A percentile compares a stretch with the other conserved stretches of the same genome.
phyloP scores from a whole-genome alignment of 2,329 filamentous ascomycete genomes.

The Penicillium glabrum region DNA sequence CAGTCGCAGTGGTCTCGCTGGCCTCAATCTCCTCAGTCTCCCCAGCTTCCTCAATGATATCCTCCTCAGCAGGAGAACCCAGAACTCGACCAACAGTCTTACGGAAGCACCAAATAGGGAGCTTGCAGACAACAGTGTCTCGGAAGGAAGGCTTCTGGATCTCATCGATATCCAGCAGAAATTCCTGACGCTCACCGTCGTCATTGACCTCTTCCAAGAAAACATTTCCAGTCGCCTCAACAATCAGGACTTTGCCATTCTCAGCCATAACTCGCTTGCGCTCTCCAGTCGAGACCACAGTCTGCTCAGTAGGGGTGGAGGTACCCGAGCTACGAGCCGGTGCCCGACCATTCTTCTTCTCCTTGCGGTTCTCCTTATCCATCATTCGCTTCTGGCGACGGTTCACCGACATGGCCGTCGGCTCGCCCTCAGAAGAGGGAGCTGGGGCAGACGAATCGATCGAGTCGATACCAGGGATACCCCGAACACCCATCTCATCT shows the following conservation, averaged over 20 bases:
- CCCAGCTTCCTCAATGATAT: conserved; percentile 22
- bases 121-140: conserved; percentile 78
- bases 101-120: conserved; percentile 72
- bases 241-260: conserved; percentile 92
- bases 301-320: conserved; percentile 51
- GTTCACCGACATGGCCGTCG: conserved; percentile 65
- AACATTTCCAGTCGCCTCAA: conserved; percentile 88
- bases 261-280: conserved; percentile 88
- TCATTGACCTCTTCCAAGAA: conserved; percentile 91
- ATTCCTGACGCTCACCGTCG: conserved; percentile 80
- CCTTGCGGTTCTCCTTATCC: conserved; percentile 74
- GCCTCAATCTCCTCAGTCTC: not conserved
- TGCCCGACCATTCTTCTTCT: conserved; percentile 52
- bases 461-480: conserved; percentile 66
- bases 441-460: conserved; percentile 36
- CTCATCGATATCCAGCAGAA: conserved; percentile 84
- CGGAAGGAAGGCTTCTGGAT: conserved; percentile 72
- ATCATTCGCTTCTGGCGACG: conserved; percentile 84
- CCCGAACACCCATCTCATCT: conserved; percentile 65
- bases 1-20: conserved; percentile 24
- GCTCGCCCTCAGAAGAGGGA: conserved; percentile 48
- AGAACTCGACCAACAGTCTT: conserved; percentile 36
- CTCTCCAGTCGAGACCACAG: conserved; percentile 58
- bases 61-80: conserved; percentile 26
- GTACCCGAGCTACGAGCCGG: conserved; percentile 42